These are phyloP conservation scores for Parathielavia hyrcaniae DNA, from an alignment of 495 filamentous ascomycete species.

Conservation along the genomic window DNA sequence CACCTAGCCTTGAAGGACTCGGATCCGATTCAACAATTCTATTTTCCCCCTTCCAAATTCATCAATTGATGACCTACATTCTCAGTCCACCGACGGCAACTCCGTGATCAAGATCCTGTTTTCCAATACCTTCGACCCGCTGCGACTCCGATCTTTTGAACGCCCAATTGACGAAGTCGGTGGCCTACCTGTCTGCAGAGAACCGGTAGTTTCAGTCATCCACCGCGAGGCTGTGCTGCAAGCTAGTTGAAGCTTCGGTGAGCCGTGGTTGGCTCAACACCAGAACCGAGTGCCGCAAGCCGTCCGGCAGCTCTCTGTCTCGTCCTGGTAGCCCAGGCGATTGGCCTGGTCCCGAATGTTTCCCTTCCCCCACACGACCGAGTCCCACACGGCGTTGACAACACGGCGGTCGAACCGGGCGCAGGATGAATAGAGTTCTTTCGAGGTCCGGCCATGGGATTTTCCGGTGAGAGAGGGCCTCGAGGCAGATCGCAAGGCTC, in stretches of 20 bases:
- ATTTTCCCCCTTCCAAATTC: background rate
- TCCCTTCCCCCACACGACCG: slow-evolving; percentile 6
- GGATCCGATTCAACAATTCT: background rate
- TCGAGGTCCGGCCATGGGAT: background rate
- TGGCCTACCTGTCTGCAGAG: background rate
- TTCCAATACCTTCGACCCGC: slow-evolving; percentile 3
- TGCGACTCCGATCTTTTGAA: background rate
- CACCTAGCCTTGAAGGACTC: background rate
- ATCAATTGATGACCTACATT: background rate
- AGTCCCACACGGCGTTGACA: slow-evolving; percentile 7
- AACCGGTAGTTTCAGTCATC: slow-evolving; percentile 14
- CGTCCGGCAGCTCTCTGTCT: slow-evolving; percentile 1
- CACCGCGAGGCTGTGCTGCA: slow-evolving; percentile 17
- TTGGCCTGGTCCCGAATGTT: slow-evolving; percentile 25
- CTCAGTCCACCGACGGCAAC: slow-evolving; percentile 1
- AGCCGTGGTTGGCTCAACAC: slow-evolving; percentile 11
- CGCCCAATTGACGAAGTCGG: background rate
- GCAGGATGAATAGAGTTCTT: slow-evolving; percentile 12
- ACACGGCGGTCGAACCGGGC: background rate
- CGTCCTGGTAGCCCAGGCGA: slow-evolving; percentile 20
- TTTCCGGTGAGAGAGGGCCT: background rate
- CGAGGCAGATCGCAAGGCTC: slow-evolving; percentile 18
- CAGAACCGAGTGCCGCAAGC: slow-evolving; percentile 5
- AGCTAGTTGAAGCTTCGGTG: background rate
- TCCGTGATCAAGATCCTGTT: background rate